Conservation (phyloP, 345 rosid genomes). For the Capsella bursapastoris region DNA sequence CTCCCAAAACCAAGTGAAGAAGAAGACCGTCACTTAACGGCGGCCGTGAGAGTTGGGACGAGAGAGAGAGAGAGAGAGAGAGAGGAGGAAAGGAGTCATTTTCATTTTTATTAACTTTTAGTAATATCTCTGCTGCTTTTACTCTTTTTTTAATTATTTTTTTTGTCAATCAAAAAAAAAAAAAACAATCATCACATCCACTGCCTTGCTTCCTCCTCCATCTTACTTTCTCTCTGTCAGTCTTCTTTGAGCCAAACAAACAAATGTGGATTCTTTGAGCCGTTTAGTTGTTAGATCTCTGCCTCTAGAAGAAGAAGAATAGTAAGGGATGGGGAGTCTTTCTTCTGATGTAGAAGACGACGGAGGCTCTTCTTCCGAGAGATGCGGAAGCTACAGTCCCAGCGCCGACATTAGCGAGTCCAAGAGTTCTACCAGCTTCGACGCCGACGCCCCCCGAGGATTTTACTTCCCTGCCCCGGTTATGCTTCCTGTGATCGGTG, state of each 20-base stretch:
- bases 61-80: neutral
- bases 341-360: constrained; percentile 70
- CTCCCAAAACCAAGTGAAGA: too few species aligned
- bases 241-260: constrained; percentile 8
- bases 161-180: neutral
- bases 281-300: constrained; percentile 29
- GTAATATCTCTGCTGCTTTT: too few species aligned
- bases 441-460: constrained; percentile 60
- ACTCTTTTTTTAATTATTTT: constrained; percentile 11
- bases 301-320: neutral
- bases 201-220: neutral
- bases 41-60: neutral
- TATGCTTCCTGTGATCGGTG: constrained; percentile 68
- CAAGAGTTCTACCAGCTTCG: constrained; percentile 86
- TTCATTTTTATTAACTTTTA: too few species aligned
- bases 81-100: neutral
- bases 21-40: too few species aligned
- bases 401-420: constrained; percentile 99
- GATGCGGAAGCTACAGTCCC: constrained; percentile 89
- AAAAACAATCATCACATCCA: constrained; percentile 38
- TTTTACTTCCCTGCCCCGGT: constrained; percentile 61
- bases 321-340: constrained; percentile 55
- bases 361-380: constrained; percentile 65
- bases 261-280: constrained; percentile 30
- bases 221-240: neutral